Evolutionary conservation across 2,329 filamentous ascomycete genomes (phyloP).

Genomic region (Penicillium polonicum): DNA sequence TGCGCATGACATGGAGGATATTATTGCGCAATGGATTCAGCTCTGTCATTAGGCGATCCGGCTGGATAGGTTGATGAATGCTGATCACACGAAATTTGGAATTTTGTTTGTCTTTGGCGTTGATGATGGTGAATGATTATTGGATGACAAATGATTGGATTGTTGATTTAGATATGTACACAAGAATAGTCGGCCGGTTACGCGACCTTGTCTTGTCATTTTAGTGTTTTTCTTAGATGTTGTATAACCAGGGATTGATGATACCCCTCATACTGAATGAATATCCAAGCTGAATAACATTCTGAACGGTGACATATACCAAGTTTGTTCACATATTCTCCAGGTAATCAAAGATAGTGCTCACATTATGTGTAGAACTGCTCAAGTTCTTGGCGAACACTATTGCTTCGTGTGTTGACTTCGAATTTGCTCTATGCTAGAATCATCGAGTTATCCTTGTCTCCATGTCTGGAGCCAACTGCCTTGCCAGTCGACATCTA

Average conservation of each 20-base stretch:
- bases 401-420: background rate
- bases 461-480: constrained; percentile 21
- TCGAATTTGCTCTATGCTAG: constrained; percentile 3
- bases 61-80: background rate
- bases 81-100: no score
- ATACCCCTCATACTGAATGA: no score
- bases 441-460: constrained; percentile 20
- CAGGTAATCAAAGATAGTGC: background rate
- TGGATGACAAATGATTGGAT: no score
- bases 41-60: constrained; percentile 37
- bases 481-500: constrained; percentile 20
- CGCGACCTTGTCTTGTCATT: no score
- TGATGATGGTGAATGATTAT: no score
- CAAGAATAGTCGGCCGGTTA: no score
- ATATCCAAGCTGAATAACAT: background rate
- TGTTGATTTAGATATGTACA: no score
- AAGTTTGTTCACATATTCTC: background rate
- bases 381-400: background rate
- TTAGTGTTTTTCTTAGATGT: no score
- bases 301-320: no score
- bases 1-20: constrained; percentile 47
- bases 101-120: no score
- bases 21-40: constrained; percentile 47
- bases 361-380: background rate
- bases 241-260: no score